Evolutionary conservation across 495 filamentous ascomycete genomes (phyloP), one percentile per base, ranked within the genome.

Genomic region (Penicillium lividum): DNA sequence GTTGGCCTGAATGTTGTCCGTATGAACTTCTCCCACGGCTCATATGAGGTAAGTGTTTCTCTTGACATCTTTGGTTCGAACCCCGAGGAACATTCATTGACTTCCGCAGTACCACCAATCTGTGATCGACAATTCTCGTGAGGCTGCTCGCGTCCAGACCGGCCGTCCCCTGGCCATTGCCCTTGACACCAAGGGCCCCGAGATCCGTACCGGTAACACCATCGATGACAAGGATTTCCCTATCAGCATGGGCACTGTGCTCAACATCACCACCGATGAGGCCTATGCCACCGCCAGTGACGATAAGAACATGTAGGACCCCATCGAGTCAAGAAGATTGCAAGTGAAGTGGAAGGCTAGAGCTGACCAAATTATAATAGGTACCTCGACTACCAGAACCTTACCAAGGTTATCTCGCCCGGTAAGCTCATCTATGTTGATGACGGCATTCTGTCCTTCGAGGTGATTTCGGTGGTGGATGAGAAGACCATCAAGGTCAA

Each of bases 381-480:
- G 92, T 96, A 92, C 65, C 89, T 98, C 67, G 94, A 98, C 81
- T 98, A 98, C 80, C 93, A 93, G 86, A 98, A 98, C 83, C 97
- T 98, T 82, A 97, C 94, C 78, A 96, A 93, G 78, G 93, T 98
- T 68, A 98, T 98, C 73, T 73, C 87, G 62, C 77, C 83, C n/a
- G 95, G 95, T 67, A 92, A 93, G 67, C 88, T 89, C 73, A 96
- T 98, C 82, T 98, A 95, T 78, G 95, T 98, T 61, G 94, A 98
- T 68, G 94, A 98, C 66, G 94, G 94, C 69, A 92, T 98, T 53
- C 87, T 98, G 55, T 93, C 93, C 4, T 97, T 98, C 67, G 88
- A 96, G 68, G 94, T 98, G 38, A 63, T 97, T 54, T 84, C 93
- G 67, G 82, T 98, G 64, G 83, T 90, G 56, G 89, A 98, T 62